Evolutionary conservation across 352 stramenopile genomes (phyloP), one percentile per base, ranked within the genome.

Genomic region (Elongisporangium senticosum): DNA sequence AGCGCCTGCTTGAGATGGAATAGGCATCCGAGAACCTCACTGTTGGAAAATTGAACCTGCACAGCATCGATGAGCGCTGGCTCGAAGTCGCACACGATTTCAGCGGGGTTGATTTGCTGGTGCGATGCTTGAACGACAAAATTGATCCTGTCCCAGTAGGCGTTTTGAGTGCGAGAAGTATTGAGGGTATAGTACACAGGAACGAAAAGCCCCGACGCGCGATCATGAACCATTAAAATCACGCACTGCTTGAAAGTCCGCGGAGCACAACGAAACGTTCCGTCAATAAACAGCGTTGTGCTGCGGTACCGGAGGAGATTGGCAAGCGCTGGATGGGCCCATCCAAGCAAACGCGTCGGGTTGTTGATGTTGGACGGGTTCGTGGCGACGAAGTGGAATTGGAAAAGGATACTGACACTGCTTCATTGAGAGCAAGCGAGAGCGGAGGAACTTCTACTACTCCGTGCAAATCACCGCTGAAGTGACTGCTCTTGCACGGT

Each of bases 171-270:
- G 15, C 40, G n/a, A n/a, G n/a, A n/a, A n/a, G n/a, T n/a, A n/a
- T 61, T 7, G 72, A 43, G 5, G 0, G 65, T 39, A 28, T 63
- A 69, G 21, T 48, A 72, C 7, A 63, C 64, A 13, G 64, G 58
- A 0, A 69, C 54, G 33, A 53, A 75, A 1, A 59, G 7, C 0
- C n/a, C 52, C 5, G 55, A 63, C 1, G 20, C 53, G 8, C 13
- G 33, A 23, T 74, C 67, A 20, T 63, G 51, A 11, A 74, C 56
- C 67, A 74, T 68, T 11, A 67, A 22, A 17, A 67, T 37, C 2
- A 68, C 39, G 40, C 61, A 67, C 39, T 68, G 65, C 19, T 22
- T 37, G 57, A 65, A 72, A 3, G 23, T 22, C 8, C 39, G 37
- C 15, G 65, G 61, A 13, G 63, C 53, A 54, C 52, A 66, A 15